Percentiles rank a stretch among this genome's conserved stretches.
Conservation (phyloP, 768 basidiomycete species). For the Termitomyces bulborhizus region DNA sequence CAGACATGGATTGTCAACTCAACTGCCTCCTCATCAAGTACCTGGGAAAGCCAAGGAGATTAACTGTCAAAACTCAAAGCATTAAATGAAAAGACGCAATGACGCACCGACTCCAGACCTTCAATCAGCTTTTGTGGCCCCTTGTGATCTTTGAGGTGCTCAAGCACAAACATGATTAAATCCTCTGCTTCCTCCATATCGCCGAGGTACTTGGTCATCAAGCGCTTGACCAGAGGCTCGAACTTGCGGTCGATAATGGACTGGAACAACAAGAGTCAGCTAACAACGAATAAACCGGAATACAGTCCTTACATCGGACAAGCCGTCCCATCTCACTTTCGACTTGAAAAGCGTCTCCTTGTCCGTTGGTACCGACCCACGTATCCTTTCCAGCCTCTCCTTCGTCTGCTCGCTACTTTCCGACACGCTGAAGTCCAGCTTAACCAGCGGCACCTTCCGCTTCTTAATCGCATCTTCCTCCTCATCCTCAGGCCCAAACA, state of each 20-base stretch:
- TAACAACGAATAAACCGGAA: not conserved
- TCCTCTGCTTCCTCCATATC: slow-evolving; percentile 87
- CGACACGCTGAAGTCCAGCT: slow-evolving; percentile 83
- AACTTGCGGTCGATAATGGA: slow-evolving; percentile 79
- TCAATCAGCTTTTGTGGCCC: slow-evolving; percentile 80
- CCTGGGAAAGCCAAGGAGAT: slow-evolving; percentile 37
- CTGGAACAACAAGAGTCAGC: slow-evolving; percentile 33
- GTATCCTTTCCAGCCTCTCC: slow-evolving; percentile 76
- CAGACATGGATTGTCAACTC: slow-evolving; percentile 77
- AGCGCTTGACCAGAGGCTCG: slow-evolving; percentile 73
- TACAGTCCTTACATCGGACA: slow-evolving; percentile 65
- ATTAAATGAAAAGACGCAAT: not conserved
- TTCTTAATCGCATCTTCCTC: slow-evolving; percentile 84
- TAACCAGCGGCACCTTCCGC: slow-evolving; percentile 80
- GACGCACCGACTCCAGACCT: slow-evolving; percentile 83
- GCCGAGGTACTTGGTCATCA: slow-evolving; percentile 85
- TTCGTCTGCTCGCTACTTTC: slow-evolving; percentile 74
- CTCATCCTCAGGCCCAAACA: slow-evolving; percentile 79
- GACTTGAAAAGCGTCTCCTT: slow-evolving; percentile 75
- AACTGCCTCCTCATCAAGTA: slow-evolving; percentile 86
- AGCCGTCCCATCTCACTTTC: slow-evolving; percentile 88
- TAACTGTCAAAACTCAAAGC: not conserved
- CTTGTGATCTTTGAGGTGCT: slow-evolving; percentile 90
- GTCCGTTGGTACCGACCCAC: slow-evolving; percentile 66
- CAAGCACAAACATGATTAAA: slow-evolving; percentile 88